A percentile compares a stretch with the other conserved stretches of the same genome.
These are phyloP conservation scores for Hypoxylon sp. DNA, from an alignment of 2,329 filamentous ascomycete genomes.

Conservation along the genomic window DNA sequence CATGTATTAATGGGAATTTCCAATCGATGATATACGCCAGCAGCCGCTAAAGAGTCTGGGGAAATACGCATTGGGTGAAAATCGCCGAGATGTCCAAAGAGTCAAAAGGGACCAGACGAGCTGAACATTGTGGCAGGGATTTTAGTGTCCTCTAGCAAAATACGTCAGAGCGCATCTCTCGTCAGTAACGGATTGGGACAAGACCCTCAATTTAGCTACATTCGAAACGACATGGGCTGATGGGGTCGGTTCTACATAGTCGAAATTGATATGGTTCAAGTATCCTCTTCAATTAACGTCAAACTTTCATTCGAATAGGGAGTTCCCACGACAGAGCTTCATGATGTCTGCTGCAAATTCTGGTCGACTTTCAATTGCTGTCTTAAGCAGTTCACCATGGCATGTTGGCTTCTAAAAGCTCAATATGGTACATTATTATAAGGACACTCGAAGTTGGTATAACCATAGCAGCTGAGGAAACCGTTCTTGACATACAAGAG, in stretches of 20 bases:
- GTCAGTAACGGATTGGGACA: background rate
- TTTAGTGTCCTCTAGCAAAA: background rate
- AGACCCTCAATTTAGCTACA: background rate
- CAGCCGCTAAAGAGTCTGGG: no score
- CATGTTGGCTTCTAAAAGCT: background rate
- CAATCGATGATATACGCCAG: no score
- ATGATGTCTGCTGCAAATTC: background rate
- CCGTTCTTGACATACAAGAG: slow-evolving; percentile 33
- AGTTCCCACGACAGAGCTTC: background rate
- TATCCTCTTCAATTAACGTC: slow-evolving; percentile 3
- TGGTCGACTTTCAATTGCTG: background rate
- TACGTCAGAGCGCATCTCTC: background rate
- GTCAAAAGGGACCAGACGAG: no score
- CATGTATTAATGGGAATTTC: no score
- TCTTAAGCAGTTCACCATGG: background rate
- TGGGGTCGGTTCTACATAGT: slow-evolving; percentile 1
- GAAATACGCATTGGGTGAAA: no score
- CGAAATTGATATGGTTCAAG: slow-evolving; percentile 2
- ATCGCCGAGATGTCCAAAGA: no score
- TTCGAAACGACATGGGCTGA: background rate
- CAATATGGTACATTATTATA: slow-evolving; percentile 14
- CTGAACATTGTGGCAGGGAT: no score
- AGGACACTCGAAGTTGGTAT: slow-evolving; percentile 39
- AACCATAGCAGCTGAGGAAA: slow-evolving; percentile 38
- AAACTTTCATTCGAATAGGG: background rate